phyloP scores from a whole-genome alignment of 1,139 yeast genomes.

The Yamadazyma mexicana region DNA sequence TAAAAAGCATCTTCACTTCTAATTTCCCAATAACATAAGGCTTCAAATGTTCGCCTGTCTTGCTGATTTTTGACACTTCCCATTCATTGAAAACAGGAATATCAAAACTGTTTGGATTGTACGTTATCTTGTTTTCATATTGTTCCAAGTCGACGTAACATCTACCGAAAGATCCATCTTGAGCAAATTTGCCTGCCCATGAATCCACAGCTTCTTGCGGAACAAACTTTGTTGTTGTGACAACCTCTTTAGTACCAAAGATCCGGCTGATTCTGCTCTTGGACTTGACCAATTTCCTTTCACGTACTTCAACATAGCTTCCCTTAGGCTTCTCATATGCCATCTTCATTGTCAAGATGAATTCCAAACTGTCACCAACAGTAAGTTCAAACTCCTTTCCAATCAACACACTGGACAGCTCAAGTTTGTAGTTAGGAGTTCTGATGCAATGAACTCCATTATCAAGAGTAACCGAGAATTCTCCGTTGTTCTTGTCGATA shows the following conservation, averaged over 20 bases:
- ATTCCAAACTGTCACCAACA: constrained; percentile 63
- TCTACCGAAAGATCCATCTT: constrained; percentile 87
- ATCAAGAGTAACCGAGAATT: constrained; percentile 72
- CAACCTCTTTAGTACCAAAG: constrained; percentile 49
- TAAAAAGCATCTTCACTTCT: constrained; percentile 69
- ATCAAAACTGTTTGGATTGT: constrained; percentile 51
- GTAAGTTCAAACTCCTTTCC: constrained; percentile 86
- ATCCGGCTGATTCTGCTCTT: constrained; percentile 45
- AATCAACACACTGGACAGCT: constrained; percentile 40
- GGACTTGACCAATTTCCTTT: constrained; percentile 50
- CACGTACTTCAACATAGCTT: constrained; percentile 57
- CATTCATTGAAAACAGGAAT: constrained; percentile 80
- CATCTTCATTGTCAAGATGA: constrained; percentile 73
- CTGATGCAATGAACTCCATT: constrained; percentile 87
- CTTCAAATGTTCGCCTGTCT: constrained; percentile 29
- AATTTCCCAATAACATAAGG: constrained; percentile 70
- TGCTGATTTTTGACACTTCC: constrained; percentile 49
- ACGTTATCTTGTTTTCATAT: constrained; percentile 55
- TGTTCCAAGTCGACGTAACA: constrained; percentile 66
- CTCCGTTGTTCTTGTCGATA: constrained; percentile 54
- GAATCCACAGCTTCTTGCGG: constrained; percentile 52
- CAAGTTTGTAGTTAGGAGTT: constrained; percentile 62
- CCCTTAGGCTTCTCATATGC: constrained; percentile 55
- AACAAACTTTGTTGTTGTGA: constrained; percentile 57
- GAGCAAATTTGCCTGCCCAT: constrained; percentile 62